Evolutionary conservation across 768 basidiomycete genomes (phyloP), one percentile per base, ranked within the genome.

Genomic region (Termitomyces sp.): DNA sequence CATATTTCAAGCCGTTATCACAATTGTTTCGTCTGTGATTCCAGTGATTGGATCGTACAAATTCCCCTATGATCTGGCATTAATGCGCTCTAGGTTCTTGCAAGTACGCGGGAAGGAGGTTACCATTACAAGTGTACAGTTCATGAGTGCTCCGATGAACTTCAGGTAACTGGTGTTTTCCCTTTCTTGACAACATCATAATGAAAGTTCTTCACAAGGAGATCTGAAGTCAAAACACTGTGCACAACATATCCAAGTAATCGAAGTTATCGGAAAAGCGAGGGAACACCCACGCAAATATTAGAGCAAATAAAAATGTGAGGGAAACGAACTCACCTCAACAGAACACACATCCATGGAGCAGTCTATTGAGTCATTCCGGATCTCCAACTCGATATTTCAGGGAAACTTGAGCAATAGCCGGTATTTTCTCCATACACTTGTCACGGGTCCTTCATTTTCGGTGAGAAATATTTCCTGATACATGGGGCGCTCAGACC

Each of bases 191-290:
- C 90, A 54, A 96, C 82, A 68, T 95, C 92, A 66, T 94, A 94
- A 69, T 93, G 86, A 56, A 98, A 95, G 63, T 87, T 95, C 76
- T 97, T 97, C 83, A 93, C 93, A 47, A 98, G 81, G 40, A 98
- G 73, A 73, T 99, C 97, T 14, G 94, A 96, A 0, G 93, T 96
- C 65, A 99, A 81, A 52, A 99, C 84, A 17, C 96, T 96, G 69
- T 92, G 92, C 15, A 98, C 91, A 68, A 99, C 96, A 74, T 98
- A 74, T 96, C 94, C 14, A 87, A 86, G 69, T 96, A 98, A 76
- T 98, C 97, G 69, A 99, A 98, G 76, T 98, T 98, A 76, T 98
- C 97, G 94, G 77, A 98, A 99, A 4, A 98, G 72, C 1, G 96
- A 96, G 1, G 94, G 95, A 42, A 98, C 25, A 25, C 92, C 91